Evolutionary conservation across 2,329 filamentous ascomycete species (phyloP), one percentile per base, ranked within the genome.

Genomic region (Aspergillus viridinutans): DNA sequence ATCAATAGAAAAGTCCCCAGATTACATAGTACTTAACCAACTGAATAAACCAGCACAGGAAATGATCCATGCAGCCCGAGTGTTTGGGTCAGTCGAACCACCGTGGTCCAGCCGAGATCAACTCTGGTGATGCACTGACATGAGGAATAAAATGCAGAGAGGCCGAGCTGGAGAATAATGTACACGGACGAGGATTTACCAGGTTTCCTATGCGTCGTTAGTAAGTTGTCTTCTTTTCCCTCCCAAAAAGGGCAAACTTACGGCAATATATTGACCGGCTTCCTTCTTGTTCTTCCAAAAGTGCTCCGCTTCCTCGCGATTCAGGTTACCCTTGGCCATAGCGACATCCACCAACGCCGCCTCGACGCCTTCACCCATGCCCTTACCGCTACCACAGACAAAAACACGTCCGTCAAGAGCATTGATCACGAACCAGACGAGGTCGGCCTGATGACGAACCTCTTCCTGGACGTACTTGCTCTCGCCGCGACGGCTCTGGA

Each of bases 401-500:
- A 99, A 99, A 53, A 97, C 87, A 53, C 94, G 87, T 1, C 94
- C 94, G 68, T 99, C 94, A n/a, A 97, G 81, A 2, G 92, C 87
- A 73, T 97, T 97, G 80, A 96, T 90, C 62, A 97, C 92, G 73
- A 91, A 96, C 94, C 94, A 99, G 17, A 97, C 93, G n/a, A 97
- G 83, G 70, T 97, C 94, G 1, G 92, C 90, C 73, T 97, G 94
- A 62, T 90, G 83, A 10, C 85, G 81, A 8, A 99, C 93, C 74
- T 97, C 94, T 68, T 99, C 94, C 72, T 99, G 94, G 1, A 99
- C 94, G 70, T 99, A 99, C 63, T 89, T 88, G 61, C 90, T 90
- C 65, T 92, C 89, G 49, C 89, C 90, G 50, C 81, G 83, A 53
- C 86, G 86, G 64, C 84, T 90, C 74, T 94, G 85, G 10, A 92